Base-by-base conservation (phyloP, 805 yeast species). In the Teunomyces tritomae region DNA sequence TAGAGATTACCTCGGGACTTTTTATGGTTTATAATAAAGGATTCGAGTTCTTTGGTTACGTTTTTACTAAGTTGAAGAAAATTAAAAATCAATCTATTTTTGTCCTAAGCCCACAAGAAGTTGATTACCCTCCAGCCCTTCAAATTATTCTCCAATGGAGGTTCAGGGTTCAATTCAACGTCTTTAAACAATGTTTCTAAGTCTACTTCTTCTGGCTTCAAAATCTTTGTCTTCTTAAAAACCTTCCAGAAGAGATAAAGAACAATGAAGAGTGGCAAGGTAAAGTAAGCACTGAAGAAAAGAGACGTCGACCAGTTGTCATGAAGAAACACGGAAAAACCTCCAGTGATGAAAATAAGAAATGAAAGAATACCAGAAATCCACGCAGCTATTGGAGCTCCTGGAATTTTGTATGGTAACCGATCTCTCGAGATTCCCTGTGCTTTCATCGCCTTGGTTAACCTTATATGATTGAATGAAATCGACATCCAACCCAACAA, bases 361-460 rank as follows among this genome's bases (percentile, higher is more conserved):
- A 57, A 20, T 13, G 40, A 37, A 11, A 37, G 27, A 13, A 37
- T 16, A 10, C 63, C 60, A 3, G 71, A 64, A 30, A 62, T 50
- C 69, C 69, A 69, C 3, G 72, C 67, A 20, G 61, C 67, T 17
- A 32, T 32, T 16, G 56, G 65, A 9, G 65, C 65, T 30, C 57
- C 48, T 28, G 46, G 53, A 32, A 63, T 49, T 33, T 55, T 55
- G 51, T 63, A 67, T 13, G 73, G 75, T 37, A 71, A 61, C 20
- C 55, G 49, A 16, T 57, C 62, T 52, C 69, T 56, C 4, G 62
- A 30, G 43, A 59, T 58, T 33, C 73, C 73, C 52, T 74, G 78
- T 3, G 66, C 75, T 49, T 62, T 70, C 61, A 74, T 54, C 0
- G 74, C 78, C 37, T 65, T 57, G 2, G 56, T 49, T 59, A 67